Evolutionary conservation across 345 rosid genomes (phyloP).

Genomic region (Populus nigra): DNA sequence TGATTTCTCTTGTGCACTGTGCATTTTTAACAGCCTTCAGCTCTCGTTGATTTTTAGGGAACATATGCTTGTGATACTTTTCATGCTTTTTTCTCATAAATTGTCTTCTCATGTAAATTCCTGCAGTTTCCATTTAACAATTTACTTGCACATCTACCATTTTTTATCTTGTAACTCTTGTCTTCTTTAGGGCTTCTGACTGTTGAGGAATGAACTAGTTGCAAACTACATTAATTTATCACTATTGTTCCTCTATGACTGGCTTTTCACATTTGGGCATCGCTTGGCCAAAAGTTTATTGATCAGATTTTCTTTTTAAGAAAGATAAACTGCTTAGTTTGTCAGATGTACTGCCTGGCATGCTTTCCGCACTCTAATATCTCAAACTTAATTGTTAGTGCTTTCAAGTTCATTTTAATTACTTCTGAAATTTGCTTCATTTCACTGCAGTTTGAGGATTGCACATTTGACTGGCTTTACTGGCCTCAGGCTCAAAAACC

Average conservation of each 20-base stretch:
- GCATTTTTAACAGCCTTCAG: not conserved
- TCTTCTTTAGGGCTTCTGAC: not conserved
- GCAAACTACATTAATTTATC: not conserved
- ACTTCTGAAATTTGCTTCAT: conserved; percentile 6
- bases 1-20: not conserved
- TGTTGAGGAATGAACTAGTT: not conserved
- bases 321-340: not conserved
- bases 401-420: not conserved
- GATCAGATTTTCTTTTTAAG: too few relatives aligned
- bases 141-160: not conserved
- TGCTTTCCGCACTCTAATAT: not conserved
- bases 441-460: conserved; percentile 74
- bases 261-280: not conserved
- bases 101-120: not conserved
- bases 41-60: not conserved
- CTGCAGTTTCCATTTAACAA: not conserved
- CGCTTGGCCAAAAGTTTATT: not conserved
- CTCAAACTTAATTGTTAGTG: not conserved
- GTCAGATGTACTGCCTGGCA: not conserved
- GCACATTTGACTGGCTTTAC: conserved; percentile 91
- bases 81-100: not conserved
- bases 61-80: not conserved
- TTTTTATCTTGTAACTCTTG: not conserved
- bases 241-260: not conserved
- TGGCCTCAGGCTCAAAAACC: conserved; percentile 86